phyloP scores from a whole-genome alignment of 805 yeast genomes.

The Schizosaccharomyces osmophilus region DNA sequence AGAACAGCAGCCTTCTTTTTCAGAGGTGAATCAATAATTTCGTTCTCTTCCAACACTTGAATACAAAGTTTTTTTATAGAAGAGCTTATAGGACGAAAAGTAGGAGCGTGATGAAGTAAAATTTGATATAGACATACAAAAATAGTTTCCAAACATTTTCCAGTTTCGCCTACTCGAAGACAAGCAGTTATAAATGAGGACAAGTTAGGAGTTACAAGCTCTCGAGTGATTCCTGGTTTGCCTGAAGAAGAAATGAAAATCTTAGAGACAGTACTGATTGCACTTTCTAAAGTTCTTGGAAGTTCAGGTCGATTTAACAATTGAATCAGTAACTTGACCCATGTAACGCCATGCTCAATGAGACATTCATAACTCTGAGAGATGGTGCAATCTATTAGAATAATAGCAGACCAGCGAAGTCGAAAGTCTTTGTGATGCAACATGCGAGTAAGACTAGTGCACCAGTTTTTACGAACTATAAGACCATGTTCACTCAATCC shows the following conservation, averaged over 20 bases:
- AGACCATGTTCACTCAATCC: background rate
- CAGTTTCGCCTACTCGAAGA: background rate
- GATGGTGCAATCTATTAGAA: background rate
- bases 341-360: background rate
- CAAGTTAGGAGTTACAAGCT: background rate
- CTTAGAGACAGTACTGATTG: background rate
- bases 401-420: conserved; percentile 1
- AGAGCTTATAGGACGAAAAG: background rate
- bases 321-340: background rate
- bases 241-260: background rate
- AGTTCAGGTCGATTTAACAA: background rate
- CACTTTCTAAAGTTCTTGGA: background rate
- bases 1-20: conserved; percentile 1
- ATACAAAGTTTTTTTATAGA: background rate
- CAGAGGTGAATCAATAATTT: background rate
- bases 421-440: background rate
- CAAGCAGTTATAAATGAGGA: background rate
- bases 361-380: conserved; percentile 1
- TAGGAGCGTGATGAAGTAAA: background rate
- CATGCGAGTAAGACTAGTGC: background rate
- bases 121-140: background rate
- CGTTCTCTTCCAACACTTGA: background rate
- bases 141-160: background rate
- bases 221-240: background rate
- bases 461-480: background rate